Evolutionary conservation across 257 asterid genomes (phyloP), one percentile per base, ranked within the genome.

Genomic region (Rhazya stricta): DNA sequence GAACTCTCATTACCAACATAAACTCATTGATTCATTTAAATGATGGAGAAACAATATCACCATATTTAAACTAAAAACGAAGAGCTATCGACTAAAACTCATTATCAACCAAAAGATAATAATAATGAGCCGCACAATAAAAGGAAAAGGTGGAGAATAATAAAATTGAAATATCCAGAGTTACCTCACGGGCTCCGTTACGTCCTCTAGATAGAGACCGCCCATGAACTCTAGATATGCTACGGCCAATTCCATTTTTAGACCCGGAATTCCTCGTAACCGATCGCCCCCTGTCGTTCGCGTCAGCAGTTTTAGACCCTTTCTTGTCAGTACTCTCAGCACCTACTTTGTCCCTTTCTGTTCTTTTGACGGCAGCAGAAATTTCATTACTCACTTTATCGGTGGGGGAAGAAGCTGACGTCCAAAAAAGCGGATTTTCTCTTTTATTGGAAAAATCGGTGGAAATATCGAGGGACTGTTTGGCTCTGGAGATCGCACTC

Each of bases 371-470:
- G 23, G 53, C 0, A 37, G 53, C 30, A 11, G 54, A n/a, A 54
- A 48, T 39, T 3, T 37, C 72, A 32, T 75, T 5, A n/a, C 2
- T 76, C 48, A 80, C 86, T 27, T 79, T 62, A 42, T 79, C 86
- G 4, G 68, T 18, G 12, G 67, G 65, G 27, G 79, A 23, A 74
- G 85, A 71, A 23, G 79, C 23, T 7, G 88, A 65, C 7, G 80
- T 61, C 88, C 90, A 86, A 82, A 93, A 93, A 65, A 93, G 96
- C 32, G 97, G 97, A 79, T 93, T 93, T 4, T 93, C 96, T 75
- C 90, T 81, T 67, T 88, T 89, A 72, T 86, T 85, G 78, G 88
- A 88, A 68, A 89, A 90, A 58, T 85, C 95, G 37, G 86, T 12
- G 68, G 89, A 76, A 81, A 85, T 65, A 67, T 61, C 85, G 80